Conservation (phyloP, 352 stramenopile genomes). For the Pythium insidiosum region DNA sequence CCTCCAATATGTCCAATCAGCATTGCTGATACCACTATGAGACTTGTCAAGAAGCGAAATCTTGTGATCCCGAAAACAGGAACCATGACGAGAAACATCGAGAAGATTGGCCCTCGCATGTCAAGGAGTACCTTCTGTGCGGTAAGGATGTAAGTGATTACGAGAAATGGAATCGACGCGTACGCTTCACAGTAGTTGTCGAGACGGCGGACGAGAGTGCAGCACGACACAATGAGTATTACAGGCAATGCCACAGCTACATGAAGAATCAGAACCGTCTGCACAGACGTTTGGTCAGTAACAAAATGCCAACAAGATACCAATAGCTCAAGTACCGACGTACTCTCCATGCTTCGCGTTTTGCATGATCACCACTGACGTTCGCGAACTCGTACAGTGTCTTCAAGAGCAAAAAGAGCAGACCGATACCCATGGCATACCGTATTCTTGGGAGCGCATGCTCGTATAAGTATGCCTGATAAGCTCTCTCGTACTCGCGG, state of each 20-base stretch:
- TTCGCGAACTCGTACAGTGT: conserved; percentile 14
- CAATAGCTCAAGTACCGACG: too few species aligned
- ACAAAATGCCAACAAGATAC: too few species aligned
- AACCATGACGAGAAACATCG: conserved; percentile 29
- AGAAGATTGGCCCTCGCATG: conserved; percentile 21
- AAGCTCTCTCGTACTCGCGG: conserved; percentile 19
- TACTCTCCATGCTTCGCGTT: too few species aligned
- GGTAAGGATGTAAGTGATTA: conserved; percentile 18
- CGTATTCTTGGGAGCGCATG: conserved; percentile 25
- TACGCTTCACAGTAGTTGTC: conserved; percentile 24
- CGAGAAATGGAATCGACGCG: conserved; percentile 22
- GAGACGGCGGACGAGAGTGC: conserved; percentile 16
- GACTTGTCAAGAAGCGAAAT: conserved; percentile 28
- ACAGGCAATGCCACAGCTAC: conserved; percentile 12
- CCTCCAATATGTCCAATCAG: conserved; percentile 19
- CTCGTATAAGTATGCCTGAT: conserved; percentile 19
- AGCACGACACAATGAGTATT: conserved; percentile 8
- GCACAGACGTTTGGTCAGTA: too few species aligned
- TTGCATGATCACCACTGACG: too few species aligned
- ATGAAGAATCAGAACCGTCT: conserved; percentile 17
- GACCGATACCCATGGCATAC: conserved; percentile 21
- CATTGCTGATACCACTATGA: conserved; percentile 17
- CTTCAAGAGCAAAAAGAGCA: conserved; percentile 22
- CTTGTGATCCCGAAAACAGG: conserved; percentile 37
- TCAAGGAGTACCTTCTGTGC: conserved; percentile 25